Base-by-base conservation (phyloP, 306 rosid genomes). In the Pterocarpus macrocarpus region DNA sequence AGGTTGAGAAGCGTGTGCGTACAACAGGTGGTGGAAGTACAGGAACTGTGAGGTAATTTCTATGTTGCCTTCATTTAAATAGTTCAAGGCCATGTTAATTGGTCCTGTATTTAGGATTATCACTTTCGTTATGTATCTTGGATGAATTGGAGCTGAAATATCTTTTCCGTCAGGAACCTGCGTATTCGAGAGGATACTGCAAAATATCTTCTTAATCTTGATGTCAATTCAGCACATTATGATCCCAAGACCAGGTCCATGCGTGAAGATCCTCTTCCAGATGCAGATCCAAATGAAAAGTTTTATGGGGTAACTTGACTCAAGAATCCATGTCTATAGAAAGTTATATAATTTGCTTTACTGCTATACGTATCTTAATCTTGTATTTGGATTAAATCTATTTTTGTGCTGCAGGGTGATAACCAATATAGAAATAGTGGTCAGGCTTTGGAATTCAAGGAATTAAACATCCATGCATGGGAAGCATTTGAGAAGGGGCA, bases 1-100 rank as follows among this genome's bases (percentile, higher is more conserved):
- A 88, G 87, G 92, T 88, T 84, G 92, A 90, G 76, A 90, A 88
- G 76, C 88, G 89, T 82, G 92, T 90, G 34, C 82, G 90, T 7
- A 88, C 92, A n/a, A 88, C 92, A 0, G 89, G 90, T 76, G 94
- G 94, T 80, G 94, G 94, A 34, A 88, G 90, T 72, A 88, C 91
- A 0, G 90, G 91, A 80, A 88, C 89, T 82, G 92, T 90, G 10
- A 90, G 89, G 94, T 86, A 45, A 39, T 59, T 38, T 36, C 12
- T 5, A 13, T 53, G 32, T 12, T 50, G 2, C 64, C 16, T 3
- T n/a, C 65, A 15, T 33, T 76, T 81, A 14, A 30, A 53, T 72
- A 64, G 41, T 58, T 49, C 16, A 28, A 22, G 75, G 73, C 36
- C 62, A 53, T 11, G 14, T 57, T 34, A 45, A 62, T 63, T 16